Percentiles rank a stretch among this genome's conserved stretches.
Conservation (phyloP, 768 basidiomycete species). For the Boletus tomentosulus region DNA sequence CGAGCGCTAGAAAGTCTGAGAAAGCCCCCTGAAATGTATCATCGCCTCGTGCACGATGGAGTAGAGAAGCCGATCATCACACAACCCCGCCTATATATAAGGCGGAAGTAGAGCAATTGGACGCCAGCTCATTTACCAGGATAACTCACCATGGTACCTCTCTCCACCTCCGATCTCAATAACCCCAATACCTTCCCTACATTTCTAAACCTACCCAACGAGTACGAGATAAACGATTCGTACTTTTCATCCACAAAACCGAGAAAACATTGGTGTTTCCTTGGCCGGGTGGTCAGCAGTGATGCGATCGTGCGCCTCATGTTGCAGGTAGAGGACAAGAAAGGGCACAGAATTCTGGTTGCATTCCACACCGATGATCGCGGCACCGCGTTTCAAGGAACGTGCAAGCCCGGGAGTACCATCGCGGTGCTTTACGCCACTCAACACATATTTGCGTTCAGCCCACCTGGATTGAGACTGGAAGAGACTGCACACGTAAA, state of each 20-base stretch:
- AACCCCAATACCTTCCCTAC: slow-evolving; percentile 20
- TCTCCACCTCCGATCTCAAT: slow-evolving; percentile 26
- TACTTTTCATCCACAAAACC: slow-evolving; percentile 23
- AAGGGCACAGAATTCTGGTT: slow-evolving; percentile 21
- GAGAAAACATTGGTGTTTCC: slow-evolving; percentile 30
- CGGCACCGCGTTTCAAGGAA: slow-evolving; percentile 18
- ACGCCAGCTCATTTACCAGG: background rate
- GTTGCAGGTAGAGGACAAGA: slow-evolving; percentile 28
- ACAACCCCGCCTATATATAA: slow-evolving; percentile 13
- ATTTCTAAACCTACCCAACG: slow-evolving; percentile 21
- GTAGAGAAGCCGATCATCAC: background rate
- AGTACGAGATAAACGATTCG: slow-evolving; percentile 15
- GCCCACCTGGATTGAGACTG: slow-evolving; percentile 26
- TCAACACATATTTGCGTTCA: slow-evolving; percentile 28
- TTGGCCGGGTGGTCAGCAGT: slow-evolving; percentile 24
- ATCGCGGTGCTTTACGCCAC: slow-evolving; percentile 31
- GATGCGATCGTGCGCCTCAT: slow-evolving; percentile 25
- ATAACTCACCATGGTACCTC: slow-evolving; percentile 17
- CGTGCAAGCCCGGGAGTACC: slow-evolving; percentile 26
- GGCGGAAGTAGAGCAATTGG: background rate
- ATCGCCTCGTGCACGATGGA: background rate
- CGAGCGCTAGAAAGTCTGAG: slow-evolving; percentile 1
- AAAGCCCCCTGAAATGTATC: background rate
- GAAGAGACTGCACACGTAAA: slow-evolving; percentile 23
- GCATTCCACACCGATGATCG: slow-evolving; percentile 32